A percentile compares a stretch with the other conserved stretches of the same genome.
These are phyloP conservation scores for Spizellomyces sp. DNA, from an alignment of 192 early-diverging fungal genomes.

Conservation along the genomic window DNA sequence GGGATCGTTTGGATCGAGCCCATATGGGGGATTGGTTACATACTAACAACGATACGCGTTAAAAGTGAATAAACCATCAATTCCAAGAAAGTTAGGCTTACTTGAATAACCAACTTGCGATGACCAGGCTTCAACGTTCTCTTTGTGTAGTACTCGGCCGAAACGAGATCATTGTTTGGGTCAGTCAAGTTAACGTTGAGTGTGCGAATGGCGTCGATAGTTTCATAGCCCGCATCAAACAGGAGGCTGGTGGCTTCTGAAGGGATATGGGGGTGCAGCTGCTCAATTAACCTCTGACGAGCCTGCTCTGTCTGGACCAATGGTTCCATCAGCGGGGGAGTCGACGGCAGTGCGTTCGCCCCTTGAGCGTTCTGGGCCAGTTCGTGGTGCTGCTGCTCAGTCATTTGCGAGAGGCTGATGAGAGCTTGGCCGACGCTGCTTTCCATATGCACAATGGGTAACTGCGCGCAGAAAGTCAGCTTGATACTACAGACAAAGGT, in stretches of 20 bases:
- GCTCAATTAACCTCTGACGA: conserved; percentile 22
- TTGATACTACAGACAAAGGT: too few species aligned
- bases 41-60: not conserved
- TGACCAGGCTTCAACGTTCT: conserved; percentile 29
- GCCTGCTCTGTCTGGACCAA: conserved; percentile 1
- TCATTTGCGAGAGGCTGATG: conserved; percentile 20
- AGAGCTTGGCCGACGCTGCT: conserved; percentile 11
- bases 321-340: conserved; percentile 1
- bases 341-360: conserved; percentile 1
- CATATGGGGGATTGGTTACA: conserved; percentile 18
- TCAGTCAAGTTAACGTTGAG: conserved; percentile 24
- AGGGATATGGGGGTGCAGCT: conserved; percentile 18
- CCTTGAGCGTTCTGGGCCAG: not conserved
- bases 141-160: conserved; percentile 30
- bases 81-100: not conserved
- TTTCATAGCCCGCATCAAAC: conserved; percentile 36
- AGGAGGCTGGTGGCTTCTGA: conserved; percentile 22
- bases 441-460: conserved; percentile 7
- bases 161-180: conserved; percentile 21
- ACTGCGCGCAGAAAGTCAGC: too few species aligned
- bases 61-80: conserved; percentile 7
- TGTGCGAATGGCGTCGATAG: conserved; percentile 23
- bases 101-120: conserved; percentile 31
- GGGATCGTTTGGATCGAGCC: conserved; percentile 20
- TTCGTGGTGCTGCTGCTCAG: conserved; percentile 10